These are phyloP conservation scores for Leccinum variicolor DNA, from an alignment of 768 basidiomycete genomes.

Conservation along the genomic window DNA sequence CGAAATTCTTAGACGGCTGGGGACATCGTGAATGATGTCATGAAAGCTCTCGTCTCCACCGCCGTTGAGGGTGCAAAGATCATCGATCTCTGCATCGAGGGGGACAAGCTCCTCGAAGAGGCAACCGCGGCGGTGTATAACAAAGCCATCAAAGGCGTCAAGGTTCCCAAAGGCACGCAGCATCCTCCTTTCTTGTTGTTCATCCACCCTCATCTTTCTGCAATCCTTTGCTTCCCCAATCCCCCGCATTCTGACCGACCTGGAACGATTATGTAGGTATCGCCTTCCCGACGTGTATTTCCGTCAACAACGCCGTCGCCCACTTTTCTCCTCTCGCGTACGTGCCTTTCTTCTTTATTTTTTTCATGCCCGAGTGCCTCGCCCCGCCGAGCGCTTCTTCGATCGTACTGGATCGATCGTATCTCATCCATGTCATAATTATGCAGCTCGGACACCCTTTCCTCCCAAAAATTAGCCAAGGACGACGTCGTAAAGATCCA, in stretches of 20 bases:
- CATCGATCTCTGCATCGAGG: slow-evolving; percentile 88
- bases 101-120: slow-evolving; percentile 89
- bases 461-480: slow-evolving; percentile 66
- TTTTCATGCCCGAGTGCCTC: not conserved
- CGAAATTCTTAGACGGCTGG: slow-evolving; percentile 65
- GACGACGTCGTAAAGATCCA: slow-evolving; percentile 95
- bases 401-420: slow-evolving; percentile 28
- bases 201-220: not conserved
- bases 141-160: slow-evolving; percentile 85
- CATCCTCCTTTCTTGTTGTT: not conserved
- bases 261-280: slow-evolving; percentile 50
- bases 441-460: slow-evolving; percentile 68
- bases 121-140: slow-evolving; percentile 85
- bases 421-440: not conserved
- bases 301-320: slow-evolving; percentile 92
- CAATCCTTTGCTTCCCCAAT: not conserved
- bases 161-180: slow-evolving; percentile 77
- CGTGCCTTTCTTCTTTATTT: slow-evolving; percentile 30
- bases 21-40: slow-evolving; percentile 81
- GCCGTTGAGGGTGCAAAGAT: slow-evolving; percentile 80
- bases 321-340: slow-evolving; percentile 96
- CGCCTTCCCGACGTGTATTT: slow-evolving; percentile 92
- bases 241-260: slow-evolving; percentile 5
- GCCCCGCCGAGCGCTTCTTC: not conserved
- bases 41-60: slow-evolving; percentile 79